Percentiles rank a stretch among this genome's conserved stretches.
phyloP scores from a whole-genome alignment of 1,139 yeast species.

The Geotrichum aggregatum region DNA sequence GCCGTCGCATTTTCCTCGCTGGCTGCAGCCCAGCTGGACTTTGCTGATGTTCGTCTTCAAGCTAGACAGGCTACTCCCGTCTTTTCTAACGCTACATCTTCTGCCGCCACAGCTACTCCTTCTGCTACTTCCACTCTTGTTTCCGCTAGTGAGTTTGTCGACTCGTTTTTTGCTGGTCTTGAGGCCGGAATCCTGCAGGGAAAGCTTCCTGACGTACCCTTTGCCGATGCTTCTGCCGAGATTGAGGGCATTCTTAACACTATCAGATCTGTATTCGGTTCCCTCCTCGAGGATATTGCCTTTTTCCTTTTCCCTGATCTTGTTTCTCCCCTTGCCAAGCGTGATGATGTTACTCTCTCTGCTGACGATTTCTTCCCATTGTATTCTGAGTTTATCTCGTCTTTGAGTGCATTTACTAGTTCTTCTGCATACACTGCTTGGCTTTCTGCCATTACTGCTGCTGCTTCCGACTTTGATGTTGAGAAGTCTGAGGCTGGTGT shows the following conservation, averaged over 20 bases:
- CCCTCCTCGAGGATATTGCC: slow-evolving; percentile 2
- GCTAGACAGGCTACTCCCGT: slow-evolving; percentile 8
- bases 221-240: slow-evolving; percentile 4
- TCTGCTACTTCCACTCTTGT: slow-evolving; percentile 6
- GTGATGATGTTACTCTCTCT: slow-evolving; percentile 14
- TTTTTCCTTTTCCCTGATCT: slow-evolving; percentile 17
- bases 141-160: background rate
- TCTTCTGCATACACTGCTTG: slow-evolving; percentile 15
- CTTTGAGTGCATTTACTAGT: slow-evolving; percentile 3
- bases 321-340: slow-evolving; percentile 17
- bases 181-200: slow-evolving; percentile 7
- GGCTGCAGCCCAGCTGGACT: slow-evolving; percentile 19
- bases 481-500: slow-evolving; percentile 10
- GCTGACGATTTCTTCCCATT: slow-evolving; percentile 5
- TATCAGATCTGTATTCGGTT: background rate
- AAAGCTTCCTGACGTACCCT: slow-evolving; percentile 1
- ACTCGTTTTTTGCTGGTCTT: slow-evolving; percentile 2
- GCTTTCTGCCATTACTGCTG: slow-evolving; percentile 4
- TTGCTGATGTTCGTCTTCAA: slow-evolving; percentile 15
- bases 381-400: background rate
- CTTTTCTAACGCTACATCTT: slow-evolving; percentile 12
- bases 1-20: slow-evolving; percentile 15
- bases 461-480: slow-evolving; percentile 9
- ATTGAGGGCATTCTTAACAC: slow-evolving; percentile 1
- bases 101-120: slow-evolving; percentile 6